Evolutionary conservation across 495 filamentous ascomycete genomes (phyloP).

Genomic region (Neurospora sp.): DNA sequence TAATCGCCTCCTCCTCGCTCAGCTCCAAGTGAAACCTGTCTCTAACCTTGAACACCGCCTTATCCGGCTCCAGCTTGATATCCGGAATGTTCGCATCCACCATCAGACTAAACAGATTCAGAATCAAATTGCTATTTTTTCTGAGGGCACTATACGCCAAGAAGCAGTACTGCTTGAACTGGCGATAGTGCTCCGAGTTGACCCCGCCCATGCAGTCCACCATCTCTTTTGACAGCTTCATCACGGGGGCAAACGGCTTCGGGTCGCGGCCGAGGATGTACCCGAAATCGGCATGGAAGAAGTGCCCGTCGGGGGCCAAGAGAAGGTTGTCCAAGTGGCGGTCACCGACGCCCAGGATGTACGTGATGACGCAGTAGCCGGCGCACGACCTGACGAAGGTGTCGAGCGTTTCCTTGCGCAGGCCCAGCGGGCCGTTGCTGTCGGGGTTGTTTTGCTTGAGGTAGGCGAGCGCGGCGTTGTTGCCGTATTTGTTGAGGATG

Average conservation of each 20-base stretch:
- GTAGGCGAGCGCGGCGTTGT: conserved; percentile 65
- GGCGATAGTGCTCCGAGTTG: conserved; percentile 63
- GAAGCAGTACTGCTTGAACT: conserved; percentile 92
- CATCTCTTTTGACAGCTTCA: conserved; percentile 98
- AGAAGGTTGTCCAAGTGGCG: conserved; percentile 94
- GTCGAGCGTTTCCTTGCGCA: conserved; percentile 88
- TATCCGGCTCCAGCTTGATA: conserved; percentile 83
- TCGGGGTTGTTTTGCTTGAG: conserved; percentile 87
- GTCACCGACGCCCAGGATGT: conserved; percentile 95
- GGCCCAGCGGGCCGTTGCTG: conserved; percentile 66
- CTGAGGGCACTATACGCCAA: conserved; percentile 87
- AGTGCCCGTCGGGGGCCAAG: conserved; percentile 80
- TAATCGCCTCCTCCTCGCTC: conserved; percentile 86
- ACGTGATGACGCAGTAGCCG: conserved; percentile 98
- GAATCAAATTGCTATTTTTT: conserved; percentile 81
- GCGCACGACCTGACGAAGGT: conserved; percentile 94
- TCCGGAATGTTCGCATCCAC: conserved; percentile 94
- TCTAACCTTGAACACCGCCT: conserved; percentile 86
- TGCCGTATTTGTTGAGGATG: conserved; percentile 70
- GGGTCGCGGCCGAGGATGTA: conserved; percentile 97
- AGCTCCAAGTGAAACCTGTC: conserved; percentile 89
- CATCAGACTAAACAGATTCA: conserved; percentile 96
- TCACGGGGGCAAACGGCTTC: conserved; percentile 91
- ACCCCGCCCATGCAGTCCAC: conserved; percentile 94
- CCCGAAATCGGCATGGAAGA: conserved; percentile 97